Evolutionary conservation across 1,284 basidiomycete genomes (phyloP), one percentile per base, ranked within the genome.

Genomic region (Trichosporon ovoides): DNA sequence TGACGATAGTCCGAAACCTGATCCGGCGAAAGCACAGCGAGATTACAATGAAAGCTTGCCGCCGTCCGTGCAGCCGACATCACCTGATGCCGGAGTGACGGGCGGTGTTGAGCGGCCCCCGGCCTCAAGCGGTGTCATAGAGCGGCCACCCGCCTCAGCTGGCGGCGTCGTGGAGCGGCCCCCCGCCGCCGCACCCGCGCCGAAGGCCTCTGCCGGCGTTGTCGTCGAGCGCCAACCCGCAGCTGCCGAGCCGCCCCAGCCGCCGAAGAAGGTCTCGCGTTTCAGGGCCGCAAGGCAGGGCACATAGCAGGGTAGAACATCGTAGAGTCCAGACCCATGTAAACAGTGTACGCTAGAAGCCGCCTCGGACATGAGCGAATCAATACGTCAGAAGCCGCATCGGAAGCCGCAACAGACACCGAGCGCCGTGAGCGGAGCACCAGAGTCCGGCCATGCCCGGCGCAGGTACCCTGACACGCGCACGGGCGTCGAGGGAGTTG

Each of bases 231-330:
- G 57, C 18, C 18, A 11, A n/a, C n/a, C n/a, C 9, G 43, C 51
- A 4, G 46, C 57, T 3, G 38, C 36, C 3, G 34, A 34, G 20
- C 22, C 54, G 7, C 38, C 38, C 16, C 40, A 48, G 14, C 33
- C 55, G 43, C 62, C 68, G n/a, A 73, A 71, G 53, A 74, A 73
- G 60, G 66, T 76, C 2, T 73, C 71, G 3, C 58, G 68, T n/a
- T 76, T 76, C 68, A 76, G 73, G 57, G 70, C 70, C 1, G 70
- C 70, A 33, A 63, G 73, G 13, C 63, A 66, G 65, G 68, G 48
- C 11, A 46, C 28, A 24, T 46, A 46, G n/a, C 13, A 3, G 6
- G 16, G 20, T 12, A 20, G 38, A 38, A 12, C 12, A 19, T 38
- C 19, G 38, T 18, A 46, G 19, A 12, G 22, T 46, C n/a, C n/a